phyloP scores from a whole-genome alignment of 1,284 basidiomycete species.

The Ustilago shanxiensis region DNA sequence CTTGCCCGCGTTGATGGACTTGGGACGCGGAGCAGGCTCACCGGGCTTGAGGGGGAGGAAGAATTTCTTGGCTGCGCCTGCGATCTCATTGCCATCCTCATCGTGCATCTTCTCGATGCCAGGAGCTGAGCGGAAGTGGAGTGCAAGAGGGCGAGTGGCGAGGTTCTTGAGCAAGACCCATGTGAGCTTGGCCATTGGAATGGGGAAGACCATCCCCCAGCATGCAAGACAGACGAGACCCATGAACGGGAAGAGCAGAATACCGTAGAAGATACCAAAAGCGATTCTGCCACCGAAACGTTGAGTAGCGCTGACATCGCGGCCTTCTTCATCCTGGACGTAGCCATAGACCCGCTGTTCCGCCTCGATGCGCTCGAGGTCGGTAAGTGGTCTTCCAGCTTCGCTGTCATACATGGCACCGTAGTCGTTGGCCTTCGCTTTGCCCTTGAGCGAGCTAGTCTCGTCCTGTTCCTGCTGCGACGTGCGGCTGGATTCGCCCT shows the following conservation, averaged over 20 bases:
- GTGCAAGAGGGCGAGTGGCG: slow-evolving; percentile 82
- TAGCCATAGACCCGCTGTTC: slow-evolving; percentile 65
- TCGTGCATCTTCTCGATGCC: slow-evolving; percentile 47
- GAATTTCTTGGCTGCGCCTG: slow-evolving; percentile 49
- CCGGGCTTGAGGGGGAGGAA: slow-evolving; percentile 69
- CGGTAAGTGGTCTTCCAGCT: slow-evolving; percentile 26
- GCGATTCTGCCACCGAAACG: slow-evolving; percentile 59
- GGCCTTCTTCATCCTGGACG: slow-evolving; percentile 59
- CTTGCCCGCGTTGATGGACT: slow-evolving; percentile 72
- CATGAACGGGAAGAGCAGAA: slow-evolving; percentile 89
- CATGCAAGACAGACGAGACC: slow-evolving; percentile 77
- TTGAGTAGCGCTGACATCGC: slow-evolving; percentile 55
- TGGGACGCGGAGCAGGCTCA: slow-evolving; percentile 70
- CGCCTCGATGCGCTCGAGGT: slow-evolving; percentile 56
- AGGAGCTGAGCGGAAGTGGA: slow-evolving; percentile 83
- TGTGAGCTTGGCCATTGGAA: slow-evolving; percentile 97
- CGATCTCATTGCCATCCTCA: slow-evolving; percentile 64
- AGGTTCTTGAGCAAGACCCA: slow-evolving; percentile 92
- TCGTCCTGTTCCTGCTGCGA: slow-evolving; percentile 47
- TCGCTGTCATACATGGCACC: slow-evolving; percentile 32
- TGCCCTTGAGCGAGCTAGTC: slow-evolving; percentile 52
- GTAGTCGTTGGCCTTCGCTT: slow-evolving; percentile 44
- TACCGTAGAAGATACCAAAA: slow-evolving; percentile 79
- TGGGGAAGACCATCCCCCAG: slow-evolving; percentile 92
- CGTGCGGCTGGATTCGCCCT: slow-evolving; percentile 27